Evolutionary conservation across 352 stramenopile species (phyloP).

Genomic region (Aphanomyces stellatus): DNA sequence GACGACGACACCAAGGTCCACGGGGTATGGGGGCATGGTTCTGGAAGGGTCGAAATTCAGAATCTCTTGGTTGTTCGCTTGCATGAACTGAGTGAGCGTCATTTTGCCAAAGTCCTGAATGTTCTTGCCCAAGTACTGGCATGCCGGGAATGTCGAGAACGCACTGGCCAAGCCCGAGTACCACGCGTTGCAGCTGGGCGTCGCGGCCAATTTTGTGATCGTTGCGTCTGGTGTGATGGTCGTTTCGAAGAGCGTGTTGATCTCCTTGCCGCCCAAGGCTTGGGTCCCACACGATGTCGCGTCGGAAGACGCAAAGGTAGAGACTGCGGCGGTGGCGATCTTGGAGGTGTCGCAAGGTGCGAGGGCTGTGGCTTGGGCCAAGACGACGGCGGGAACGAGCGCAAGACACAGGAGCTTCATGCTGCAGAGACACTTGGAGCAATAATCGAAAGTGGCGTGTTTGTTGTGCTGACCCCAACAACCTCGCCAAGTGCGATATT

Average conservation of each 20-base stretch:
- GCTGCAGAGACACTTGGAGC: too few species aligned
- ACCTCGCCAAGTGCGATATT: too few species aligned
- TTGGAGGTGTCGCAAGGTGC: neutral
- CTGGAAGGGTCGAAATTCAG: neutral
- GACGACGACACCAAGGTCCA: too few species aligned
- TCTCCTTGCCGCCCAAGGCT: neutral
- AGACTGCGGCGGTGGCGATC: neutral
- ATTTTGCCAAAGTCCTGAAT: neutral
- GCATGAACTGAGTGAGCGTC: neutral
- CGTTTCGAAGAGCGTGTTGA: neutral
- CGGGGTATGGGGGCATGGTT: neutral
- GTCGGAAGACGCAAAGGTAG: neutral
- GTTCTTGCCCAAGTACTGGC: neutral
- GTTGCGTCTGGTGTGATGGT: neutral
- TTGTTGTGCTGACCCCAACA: too few species aligned
- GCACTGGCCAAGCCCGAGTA: neutral
- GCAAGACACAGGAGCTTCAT: neutral
- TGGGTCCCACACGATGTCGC: neutral
- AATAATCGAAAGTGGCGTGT: too few species aligned
- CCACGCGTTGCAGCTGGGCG: neutral
- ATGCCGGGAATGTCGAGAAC: neutral
- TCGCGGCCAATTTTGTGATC: neutral
- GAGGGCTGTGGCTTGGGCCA: neutral
- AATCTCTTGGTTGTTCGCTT: slow-evolving; percentile 5
- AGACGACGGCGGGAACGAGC: neutral